Base-by-base conservation (phyloP, 2,329 filamentous ascomycete species). In the Colletotrichum tamarilloi region DNA sequence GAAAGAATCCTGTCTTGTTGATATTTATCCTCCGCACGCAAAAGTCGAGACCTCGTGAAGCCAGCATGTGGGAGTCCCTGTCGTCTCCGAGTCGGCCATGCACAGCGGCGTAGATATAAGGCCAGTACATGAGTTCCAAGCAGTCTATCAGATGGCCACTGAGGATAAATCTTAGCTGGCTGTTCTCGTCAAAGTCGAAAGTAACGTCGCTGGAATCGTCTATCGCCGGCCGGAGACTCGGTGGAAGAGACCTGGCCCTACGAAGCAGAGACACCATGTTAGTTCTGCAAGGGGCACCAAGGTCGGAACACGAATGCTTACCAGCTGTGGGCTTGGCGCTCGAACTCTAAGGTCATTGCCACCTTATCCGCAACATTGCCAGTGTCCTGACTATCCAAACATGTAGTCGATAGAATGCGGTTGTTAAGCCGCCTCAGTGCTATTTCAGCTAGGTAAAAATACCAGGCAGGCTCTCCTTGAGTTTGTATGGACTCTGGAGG, bases 361-460 rank as follows among this genome's bases (percentile, higher is more conserved):
- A 72, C 42, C 7, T 58, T 42, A 35, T 28, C 56, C 4, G 26
- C 26, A n/a, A 24, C 8, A 5, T 12, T 14, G 73, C 9, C 72
- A 58, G 14, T 56, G 6, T 56, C 22, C 22, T 16, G 67, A 32
- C 55, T 67, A 72, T 4, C 73, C 14, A 7, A 65, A 68, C 16
- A 76, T 59, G 26, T 77, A 28, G 38, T 32, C 12, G 56, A 22
- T 42, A 67, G 46, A 6, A 67, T 57, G 8, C 65, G 38, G 38
- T 67, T 72, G n/a, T 65, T 62, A 4, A 63, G n/a, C 7, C 68
- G 63, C 16, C 68, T 56, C 2, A 72, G 52, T 70, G 76, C 76
- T 56, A 77, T 77, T 28, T 78, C 76, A 14, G 76, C 75, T 14
- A 78, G 58, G 66, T 77, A 77, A 28, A 76, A 78, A 46, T 77